Evolutionary conservation across 169 alveolate species (phyloP).

Genomic region (Plasmodium adleri): DNA sequence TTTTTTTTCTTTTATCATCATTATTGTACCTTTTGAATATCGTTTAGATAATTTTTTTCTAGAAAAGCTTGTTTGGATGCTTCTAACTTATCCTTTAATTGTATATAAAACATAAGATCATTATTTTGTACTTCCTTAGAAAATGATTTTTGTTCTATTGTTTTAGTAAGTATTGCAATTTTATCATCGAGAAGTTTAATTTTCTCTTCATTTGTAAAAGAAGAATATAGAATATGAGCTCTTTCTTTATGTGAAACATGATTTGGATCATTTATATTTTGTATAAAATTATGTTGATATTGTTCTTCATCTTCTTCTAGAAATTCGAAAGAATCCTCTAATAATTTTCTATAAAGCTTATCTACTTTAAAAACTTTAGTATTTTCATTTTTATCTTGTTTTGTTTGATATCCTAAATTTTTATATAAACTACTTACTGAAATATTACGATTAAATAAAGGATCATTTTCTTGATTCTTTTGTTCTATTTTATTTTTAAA

Average conservation of each 20-base stretch:
- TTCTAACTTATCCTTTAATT: slow-evolving; percentile 88
- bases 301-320: slow-evolving; percentile 87
- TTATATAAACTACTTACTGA: slow-evolving; percentile 70
- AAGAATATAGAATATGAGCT: slow-evolving; percentile 84
- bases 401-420: slow-evolving; percentile 82
- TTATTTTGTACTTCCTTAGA: slow-evolving; percentile 82
- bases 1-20: background rate
- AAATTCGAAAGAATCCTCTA: slow-evolving; percentile 87
- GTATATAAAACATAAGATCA: slow-evolving; percentile 80
- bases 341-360: slow-evolving; percentile 81
- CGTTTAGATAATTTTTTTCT: slow-evolving; percentile 68
- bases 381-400: slow-evolving; percentile 79
- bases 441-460: slow-evolving; percentile 64
- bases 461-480: slow-evolving; percentile 1
- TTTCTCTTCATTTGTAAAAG: slow-evolving; percentile 86
- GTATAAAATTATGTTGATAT: slow-evolving; percentile 47
- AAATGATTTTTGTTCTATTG: slow-evolving; percentile 85
- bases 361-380: slow-evolving; percentile 79
- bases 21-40: slow-evolving; percentile 6
- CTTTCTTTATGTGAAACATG: slow-evolving; percentile 78
- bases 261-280: slow-evolving; percentile 13
- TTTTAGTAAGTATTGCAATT: slow-evolving; percentile 83
- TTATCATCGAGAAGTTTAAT: slow-evolving; percentile 85
- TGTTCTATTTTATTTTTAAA: slow-evolving; percentile 47
- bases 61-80: slow-evolving; percentile 89